These are phyloP conservation scores for Sonneratia caseolaris DNA, from an alignment of 345 rosid genomes.

Conservation along the genomic window DNA sequence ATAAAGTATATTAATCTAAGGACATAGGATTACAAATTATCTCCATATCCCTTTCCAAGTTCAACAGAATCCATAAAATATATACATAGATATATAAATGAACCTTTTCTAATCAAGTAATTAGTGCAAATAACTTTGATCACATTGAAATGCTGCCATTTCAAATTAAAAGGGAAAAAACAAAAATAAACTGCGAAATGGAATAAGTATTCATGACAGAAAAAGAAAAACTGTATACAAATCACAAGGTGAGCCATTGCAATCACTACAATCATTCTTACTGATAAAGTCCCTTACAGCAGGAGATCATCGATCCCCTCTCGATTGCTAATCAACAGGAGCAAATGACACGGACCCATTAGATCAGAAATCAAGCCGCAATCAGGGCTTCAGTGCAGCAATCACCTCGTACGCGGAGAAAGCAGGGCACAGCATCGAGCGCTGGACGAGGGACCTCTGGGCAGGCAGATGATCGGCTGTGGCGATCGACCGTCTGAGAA, in stretches of 20 bases:
- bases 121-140: not conserved
- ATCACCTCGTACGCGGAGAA: constrained; percentile 35
- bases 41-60: not conserved
- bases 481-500: constrained; percentile 31
- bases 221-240: not conserved
- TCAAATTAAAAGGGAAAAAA: too few relatives aligned
- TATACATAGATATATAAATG: not conserved
- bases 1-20: too few relatives aligned
- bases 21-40: not conserved
- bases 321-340: not conserved
- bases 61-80: not conserved
- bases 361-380: not conserved
- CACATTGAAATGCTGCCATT: not conserved
- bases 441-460: constrained; percentile 26
- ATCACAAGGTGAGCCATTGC: not conserved
- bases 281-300: not conserved
- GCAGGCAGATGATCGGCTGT: constrained; percentile 31
- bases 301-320: not conserved
- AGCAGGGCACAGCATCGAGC: constrained; percentile 22
- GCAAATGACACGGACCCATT: not conserved
- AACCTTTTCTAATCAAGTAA: not conserved
- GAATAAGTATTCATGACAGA: not conserved
- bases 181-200: too few relatives aligned
- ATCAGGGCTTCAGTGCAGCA: not conserved
- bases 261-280: not conserved